Percentiles rank a stretch among this genome's conserved stretches.
These are phyloP conservation scores for Zea luxurians DNA, from an alignment of 176 grass and related monocot species.

Conservation along the genomic window DNA sequence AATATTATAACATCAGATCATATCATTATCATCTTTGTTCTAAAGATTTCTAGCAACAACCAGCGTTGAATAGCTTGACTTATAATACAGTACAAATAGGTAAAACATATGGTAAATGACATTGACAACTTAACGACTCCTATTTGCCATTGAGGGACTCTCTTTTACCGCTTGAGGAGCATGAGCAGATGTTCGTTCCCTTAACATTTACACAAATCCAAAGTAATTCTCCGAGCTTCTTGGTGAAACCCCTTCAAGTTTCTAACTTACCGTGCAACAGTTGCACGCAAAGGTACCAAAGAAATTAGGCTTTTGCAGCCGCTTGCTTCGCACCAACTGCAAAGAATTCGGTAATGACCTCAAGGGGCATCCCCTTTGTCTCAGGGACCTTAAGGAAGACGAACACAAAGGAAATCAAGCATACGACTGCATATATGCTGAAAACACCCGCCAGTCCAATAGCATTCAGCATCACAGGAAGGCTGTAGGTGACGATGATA, in stretches of 20 bases:
- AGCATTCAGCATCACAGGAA: constrained; percentile 75
- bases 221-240: background rate
- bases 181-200: background rate
- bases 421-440: constrained; percentile 76
- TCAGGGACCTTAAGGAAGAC: constrained; percentile 87
- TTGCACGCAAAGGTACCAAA: constrained; percentile 5
- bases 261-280: constrained; percentile 23
- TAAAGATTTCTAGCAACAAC: constrained; percentile 30
- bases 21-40: constrained; percentile 37
- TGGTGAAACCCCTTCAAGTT: background rate
- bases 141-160: constrained; percentile 27
- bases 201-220: constrained; percentile 26
- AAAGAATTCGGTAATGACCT: constrained; percentile 90
- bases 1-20: constrained; percentile 24
- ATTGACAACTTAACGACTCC: constrained; percentile 32
- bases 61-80: constrained; percentile 28
- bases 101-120: constrained; percentile 2
- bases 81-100: constrained; percentile 22
- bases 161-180: background rate
- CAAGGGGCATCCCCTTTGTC: constrained; percentile 91
- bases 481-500: constrained; percentile 79
- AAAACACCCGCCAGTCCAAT: constrained; percentile 89
- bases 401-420: constrained; percentile 62
- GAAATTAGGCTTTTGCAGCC: constrained; percentile 44
- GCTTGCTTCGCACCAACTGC: constrained; percentile 55